phyloP scores from a whole-genome alignment of 2,329 filamentous ascomycete genomes.

The Ilyonectria destructans region DNA sequence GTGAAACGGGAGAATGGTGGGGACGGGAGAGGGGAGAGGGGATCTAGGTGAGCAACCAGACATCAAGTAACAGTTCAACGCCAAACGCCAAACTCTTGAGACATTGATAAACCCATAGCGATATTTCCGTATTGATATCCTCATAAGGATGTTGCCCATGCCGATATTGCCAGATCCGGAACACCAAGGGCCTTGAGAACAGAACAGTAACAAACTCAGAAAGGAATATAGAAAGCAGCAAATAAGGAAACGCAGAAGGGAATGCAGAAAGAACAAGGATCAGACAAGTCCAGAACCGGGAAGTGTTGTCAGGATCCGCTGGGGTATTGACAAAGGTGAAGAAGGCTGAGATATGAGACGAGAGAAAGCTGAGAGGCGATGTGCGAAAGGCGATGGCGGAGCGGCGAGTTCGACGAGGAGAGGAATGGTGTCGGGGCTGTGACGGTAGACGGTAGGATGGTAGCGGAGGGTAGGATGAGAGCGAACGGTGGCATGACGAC shows the following conservation, averaged over 20 bases:
- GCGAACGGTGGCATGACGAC: neutral
- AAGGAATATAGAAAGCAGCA: constrained; percentile 16
- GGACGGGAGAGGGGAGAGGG: neutral
- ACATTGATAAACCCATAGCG: neutral
- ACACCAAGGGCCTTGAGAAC: constrained; percentile 13
- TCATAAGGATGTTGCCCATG: neutral
- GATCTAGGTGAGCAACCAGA: neutral
- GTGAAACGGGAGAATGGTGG: neutral
- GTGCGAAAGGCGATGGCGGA: neutral
- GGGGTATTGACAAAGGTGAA: neutral
- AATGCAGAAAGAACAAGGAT: neutral
- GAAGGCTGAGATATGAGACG: neutral
- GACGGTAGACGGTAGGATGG: neutral
- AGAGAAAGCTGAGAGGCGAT: neutral
- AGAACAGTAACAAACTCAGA: constrained; percentile 3
- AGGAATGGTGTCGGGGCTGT: neutral
- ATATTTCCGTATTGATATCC: neutral
- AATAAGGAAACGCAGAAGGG: constrained; percentile 10
- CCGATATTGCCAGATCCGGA: neutral
- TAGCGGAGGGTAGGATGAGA: neutral
- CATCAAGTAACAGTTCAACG: constrained; percentile 8
- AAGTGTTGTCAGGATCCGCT: neutral
- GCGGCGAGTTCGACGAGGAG: neutral
- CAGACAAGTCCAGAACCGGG: neutral
- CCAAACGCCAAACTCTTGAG: constrained; percentile 16